Conservation (phyloP, 352 stramenopile species). For the Globisporangium barbulae region DNA sequence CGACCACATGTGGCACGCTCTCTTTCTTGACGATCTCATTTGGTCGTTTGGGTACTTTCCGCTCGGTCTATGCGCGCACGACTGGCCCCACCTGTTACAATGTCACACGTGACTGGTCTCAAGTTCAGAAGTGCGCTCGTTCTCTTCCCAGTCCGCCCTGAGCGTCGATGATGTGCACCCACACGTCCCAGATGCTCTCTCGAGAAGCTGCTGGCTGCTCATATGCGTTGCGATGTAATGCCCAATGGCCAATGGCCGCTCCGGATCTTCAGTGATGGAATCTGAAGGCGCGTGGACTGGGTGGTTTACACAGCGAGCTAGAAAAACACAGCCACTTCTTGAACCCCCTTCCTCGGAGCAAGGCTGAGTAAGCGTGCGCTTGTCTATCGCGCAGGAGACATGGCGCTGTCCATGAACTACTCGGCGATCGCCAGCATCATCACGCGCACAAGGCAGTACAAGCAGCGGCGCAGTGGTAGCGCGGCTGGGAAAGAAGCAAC, state of each 20-base stretch:
- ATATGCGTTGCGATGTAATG: slow-evolving; percentile 1
- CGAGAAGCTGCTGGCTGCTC: slow-evolving; percentile 1
- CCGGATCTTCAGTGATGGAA: neutral
- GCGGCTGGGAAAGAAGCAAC: slow-evolving; percentile 1
- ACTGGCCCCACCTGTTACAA: slow-evolving; percentile 1
- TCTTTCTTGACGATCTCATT: neutral
- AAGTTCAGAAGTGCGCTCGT: slow-evolving; percentile 1
- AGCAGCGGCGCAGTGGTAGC: neutral
- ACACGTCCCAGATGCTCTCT: slow-evolving; percentile 4
- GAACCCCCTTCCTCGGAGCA: slow-evolving; percentile 4
- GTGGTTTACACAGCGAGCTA: neutral
- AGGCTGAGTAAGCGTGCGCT: slow-evolving; percentile 2
- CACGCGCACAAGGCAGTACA: slow-evolving; percentile 9
- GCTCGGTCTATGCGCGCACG: neutral
- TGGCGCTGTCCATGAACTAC: slow-evolving; percentile 20
- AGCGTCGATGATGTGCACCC: neutral
- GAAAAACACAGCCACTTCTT: neutral
- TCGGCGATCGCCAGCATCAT: slow-evolving; percentile 8
- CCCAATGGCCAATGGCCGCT: neutral
- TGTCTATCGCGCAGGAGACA: neutral
- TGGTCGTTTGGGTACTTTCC: neutral
- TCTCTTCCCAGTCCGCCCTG: neutral
- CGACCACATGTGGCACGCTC: neutral
- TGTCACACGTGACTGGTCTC: neutral
- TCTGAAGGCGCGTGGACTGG: neutral